These are phyloP conservation scores for Calycina herbarum DNA, from an alignment of 2,329 filamentous ascomycete genomes.

Conservation along the genomic window DNA sequence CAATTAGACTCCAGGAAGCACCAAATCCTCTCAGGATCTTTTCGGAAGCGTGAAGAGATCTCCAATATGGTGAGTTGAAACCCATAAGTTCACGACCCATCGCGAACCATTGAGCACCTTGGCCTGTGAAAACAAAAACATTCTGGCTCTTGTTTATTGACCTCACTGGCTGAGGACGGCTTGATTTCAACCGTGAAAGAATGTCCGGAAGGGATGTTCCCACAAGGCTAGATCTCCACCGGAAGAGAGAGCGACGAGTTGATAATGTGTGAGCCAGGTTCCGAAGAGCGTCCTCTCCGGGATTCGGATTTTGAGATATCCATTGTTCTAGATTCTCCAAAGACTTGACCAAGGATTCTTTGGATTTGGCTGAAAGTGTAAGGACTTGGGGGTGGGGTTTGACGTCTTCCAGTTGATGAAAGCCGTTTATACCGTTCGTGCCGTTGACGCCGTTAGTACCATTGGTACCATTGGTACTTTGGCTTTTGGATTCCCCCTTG, in stretches of 20 bases:
- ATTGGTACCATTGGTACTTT: neutral
- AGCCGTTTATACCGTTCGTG: neutral
- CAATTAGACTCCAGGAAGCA: constrained; percentile 9
- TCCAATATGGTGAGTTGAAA: neutral
- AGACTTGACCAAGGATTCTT: neutral
- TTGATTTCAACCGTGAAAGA: neutral
- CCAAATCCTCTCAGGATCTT: constrained; percentile 4
- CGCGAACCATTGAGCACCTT: constrained; percentile 23
- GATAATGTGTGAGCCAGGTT: constrained; percentile 23
- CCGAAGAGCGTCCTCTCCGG: neutral
- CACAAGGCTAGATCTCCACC: constrained; percentile 17
- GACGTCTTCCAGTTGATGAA: neutral
- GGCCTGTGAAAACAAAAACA: constrained; percentile 22
- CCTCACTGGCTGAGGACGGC: neutral
- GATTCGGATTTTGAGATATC: neutral
- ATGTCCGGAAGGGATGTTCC: constrained; percentile 5
- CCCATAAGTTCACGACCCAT: constrained; percentile 18
- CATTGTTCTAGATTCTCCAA: constrained; percentile 6
- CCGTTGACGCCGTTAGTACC: neutral
- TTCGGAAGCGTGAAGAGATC: constrained; percentile 4
- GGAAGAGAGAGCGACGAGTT: constrained; percentile 16
- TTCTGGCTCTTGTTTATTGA: neutral
- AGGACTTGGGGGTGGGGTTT: neutral
- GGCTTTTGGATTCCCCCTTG: neutral
- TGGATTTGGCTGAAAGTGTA: constrained; percentile 9